Conservation (phyloP, 768 basidiomycete genomes). For the Boletus subparvulus region DNA sequence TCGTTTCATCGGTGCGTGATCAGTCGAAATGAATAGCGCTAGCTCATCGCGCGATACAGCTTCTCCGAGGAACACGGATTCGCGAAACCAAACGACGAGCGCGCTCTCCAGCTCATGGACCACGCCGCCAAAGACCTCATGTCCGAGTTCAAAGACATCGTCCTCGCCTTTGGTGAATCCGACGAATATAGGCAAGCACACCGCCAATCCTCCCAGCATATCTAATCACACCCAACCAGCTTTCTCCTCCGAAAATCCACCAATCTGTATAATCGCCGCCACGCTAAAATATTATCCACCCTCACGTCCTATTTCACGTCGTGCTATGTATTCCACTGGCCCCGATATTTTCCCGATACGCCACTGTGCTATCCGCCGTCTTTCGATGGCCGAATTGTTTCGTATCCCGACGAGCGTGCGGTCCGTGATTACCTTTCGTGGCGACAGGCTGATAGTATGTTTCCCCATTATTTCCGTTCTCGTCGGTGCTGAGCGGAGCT, state of each 20-base stretch:
- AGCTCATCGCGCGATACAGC: slow-evolving; percentile 38
- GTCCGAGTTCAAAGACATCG: slow-evolving; percentile 78
- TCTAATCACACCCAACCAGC: slow-evolving; percentile 40
- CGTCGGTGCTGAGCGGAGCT: slow-evolving; percentile 13
- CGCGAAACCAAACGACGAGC: slow-evolving; percentile 86
- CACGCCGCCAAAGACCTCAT: slow-evolving; percentile 79
- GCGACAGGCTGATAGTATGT: slow-evolving; percentile 93
- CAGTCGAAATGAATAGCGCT: not conserved
- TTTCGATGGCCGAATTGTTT: slow-evolving; percentile 86
- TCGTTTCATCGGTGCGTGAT: slow-evolving; percentile 81
- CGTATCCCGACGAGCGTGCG: slow-evolving; percentile 72
- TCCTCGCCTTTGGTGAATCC: slow-evolving; percentile 92
- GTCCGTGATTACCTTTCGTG: slow-evolving; percentile 93
- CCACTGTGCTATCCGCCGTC: slow-evolving; percentile 81
- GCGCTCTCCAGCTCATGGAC: slow-evolving; percentile 91
- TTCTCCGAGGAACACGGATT: slow-evolving; percentile 86
- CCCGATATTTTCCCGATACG: slow-evolving; percentile 68
- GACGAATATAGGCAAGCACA: slow-evolving; percentile 87
- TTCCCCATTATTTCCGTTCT: not conserved
- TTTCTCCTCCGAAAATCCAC: slow-evolving; percentile 82
- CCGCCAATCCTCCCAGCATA: not conserved
- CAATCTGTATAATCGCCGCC: slow-evolving; percentile 78
- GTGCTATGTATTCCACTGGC: slow-evolving; percentile 86
- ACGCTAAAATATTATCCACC: slow-evolving; percentile 82
- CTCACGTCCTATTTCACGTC: slow-evolving; percentile 89